A percentile compares a stretch with the other conserved stretches of the same genome.
Conservation (phyloP, 2,329 filamentous ascomycete species). For the Claviceps cyperi region DNA sequence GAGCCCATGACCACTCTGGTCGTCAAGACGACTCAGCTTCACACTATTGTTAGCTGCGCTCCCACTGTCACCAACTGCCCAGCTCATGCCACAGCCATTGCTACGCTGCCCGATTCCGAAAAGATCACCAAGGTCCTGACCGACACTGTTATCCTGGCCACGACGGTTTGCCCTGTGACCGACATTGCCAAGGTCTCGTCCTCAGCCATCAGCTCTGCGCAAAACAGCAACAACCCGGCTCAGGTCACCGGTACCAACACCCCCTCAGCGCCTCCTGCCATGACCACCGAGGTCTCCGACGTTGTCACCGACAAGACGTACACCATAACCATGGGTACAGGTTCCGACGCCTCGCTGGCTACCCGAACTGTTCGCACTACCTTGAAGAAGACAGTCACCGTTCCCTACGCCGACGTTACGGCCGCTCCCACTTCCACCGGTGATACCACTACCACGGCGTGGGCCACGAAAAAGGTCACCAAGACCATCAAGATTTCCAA, state of each 20-base stretch:
- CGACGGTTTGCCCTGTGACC: constrained; percentile 30
- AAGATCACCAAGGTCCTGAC: constrained; percentile 21
- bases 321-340: constrained; percentile 21
- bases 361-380: constrained; percentile 30
- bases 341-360: constrained; percentile 19
- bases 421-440: constrained; percentile 7
- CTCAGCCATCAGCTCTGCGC: no score
- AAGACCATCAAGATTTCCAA: constrained; percentile 18
- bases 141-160: constrained; percentile 22
- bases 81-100: constrained; percentile 17
- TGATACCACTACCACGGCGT: constrained; percentile 23
- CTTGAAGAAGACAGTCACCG: constrained; percentile 23
- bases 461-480: constrained; percentile 22
- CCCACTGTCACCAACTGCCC: constrained; percentile 44
- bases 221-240: constrained; percentile 13
- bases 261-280: constrained; percentile 10
- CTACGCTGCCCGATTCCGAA: constrained; percentile 21
- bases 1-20: constrained; percentile 25
- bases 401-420: constrained; percentile 11
- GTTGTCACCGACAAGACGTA: constrained; percentile 19
- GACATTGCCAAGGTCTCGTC: constrained; percentile 27
- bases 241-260: no score
- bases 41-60: constrained; percentile 44
- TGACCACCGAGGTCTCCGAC: constrained; percentile 15
- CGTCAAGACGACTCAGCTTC: constrained; percentile 38